Percentiles rank a stretch among this genome's conserved stretches.
phyloP scores from a whole-genome alignment of 2,329 filamentous ascomycete species.

The Camillea tinctor region DNA sequence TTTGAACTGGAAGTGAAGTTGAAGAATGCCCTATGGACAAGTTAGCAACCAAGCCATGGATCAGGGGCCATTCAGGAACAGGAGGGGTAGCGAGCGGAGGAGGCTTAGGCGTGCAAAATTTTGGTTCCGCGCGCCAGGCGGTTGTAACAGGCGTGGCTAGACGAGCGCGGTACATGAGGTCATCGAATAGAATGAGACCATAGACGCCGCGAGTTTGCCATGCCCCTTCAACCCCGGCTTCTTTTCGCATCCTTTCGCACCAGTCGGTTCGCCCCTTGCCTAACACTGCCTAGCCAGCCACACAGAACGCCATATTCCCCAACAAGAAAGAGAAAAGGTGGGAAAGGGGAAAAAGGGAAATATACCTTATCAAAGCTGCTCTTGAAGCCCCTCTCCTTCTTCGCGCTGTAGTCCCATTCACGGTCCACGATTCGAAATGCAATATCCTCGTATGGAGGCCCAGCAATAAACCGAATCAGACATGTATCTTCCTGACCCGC shows the following conservation, averaged over 20 bases:
- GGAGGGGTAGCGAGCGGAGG: constrained; percentile 3
- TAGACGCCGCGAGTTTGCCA: constrained; percentile 13
- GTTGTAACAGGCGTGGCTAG: constrained; percentile 14
- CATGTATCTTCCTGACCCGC: constrained; percentile 97
- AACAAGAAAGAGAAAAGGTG: constrained; percentile 9
- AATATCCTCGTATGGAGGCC: constrained; percentile 93
- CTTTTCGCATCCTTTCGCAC: neutral
- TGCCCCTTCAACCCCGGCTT: constrained; percentile 3
- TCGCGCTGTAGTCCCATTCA: constrained; percentile 98
- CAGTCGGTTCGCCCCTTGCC: neutral
- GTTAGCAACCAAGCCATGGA: constrained; percentile 26
- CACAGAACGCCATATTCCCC: neutral
- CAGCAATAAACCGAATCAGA: constrained; percentile 91
- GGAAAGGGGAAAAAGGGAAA: constrained; percentile 17
- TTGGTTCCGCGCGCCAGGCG: constrained; percentile 6
- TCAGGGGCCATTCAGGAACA: constrained; percentile 13
- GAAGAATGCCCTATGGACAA: constrained; percentile 73
- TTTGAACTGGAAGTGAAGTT: constrained; percentile 98
- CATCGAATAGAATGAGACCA: constrained; percentile 10
- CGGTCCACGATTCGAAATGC: constrained; percentile 97
- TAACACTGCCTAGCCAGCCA: neutral
- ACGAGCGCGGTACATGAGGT: constrained; percentile 7
- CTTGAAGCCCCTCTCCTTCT: constrained; percentile 89
- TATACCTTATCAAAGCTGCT: constrained; percentile 96
- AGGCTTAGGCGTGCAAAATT: constrained; percentile 13